Evolutionary conservation across 2,329 filamentous ascomycete genomes (phyloP), one percentile per base, ranked within the genome.

Genomic region (Shiraia bambusicola): DNA sequence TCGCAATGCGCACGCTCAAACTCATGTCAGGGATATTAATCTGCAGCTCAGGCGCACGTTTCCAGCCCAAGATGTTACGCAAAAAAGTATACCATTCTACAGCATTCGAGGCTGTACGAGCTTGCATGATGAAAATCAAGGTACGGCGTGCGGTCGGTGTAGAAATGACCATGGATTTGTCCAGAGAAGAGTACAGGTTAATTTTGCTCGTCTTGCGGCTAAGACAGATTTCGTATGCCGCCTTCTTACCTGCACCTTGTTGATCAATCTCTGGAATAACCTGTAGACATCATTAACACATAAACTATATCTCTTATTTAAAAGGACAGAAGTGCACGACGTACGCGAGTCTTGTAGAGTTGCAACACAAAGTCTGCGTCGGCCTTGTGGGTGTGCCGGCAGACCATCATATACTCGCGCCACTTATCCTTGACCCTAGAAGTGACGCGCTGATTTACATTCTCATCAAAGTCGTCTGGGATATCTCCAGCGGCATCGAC

Each of bases 1-100:
- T 75, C 6, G 79, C 73, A 31, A 86, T 74, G 16, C 75, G 68
- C 19, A 86, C 65, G 22, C 73, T 79, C 19, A 86, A 72, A 34
- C 75, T 78, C 34, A 86, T 70, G 56, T 85, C 81, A 2, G 83
- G 83, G 9, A 86, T 78, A 45, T 79, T 76, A 51, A 86, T 76
- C 39, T 81, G 74, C 8, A 86, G 69, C 24, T 76, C 76, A 27
- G 72, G 71, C 4, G 79, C 73, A 39, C 80, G 74, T 32, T 74
- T 71, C 74, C 76, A 80, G 27, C 83, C 83, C 14, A 86, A 68
- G 6, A 78, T 71, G 37, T 79, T 78, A 10, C 77, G 72, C 11
- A 86, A 69, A 49, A 85, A 85, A 0, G 82, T 84, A 58, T 82
- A 85, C 83, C 83, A 86, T 59, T 86, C 83, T 8, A 83, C 77